A percentile compares a stretch with the other conserved stretches of the same genome.
Conservation (phyloP, 1,284 basidiomycete genomes). For the Phlebopus sp. region DNA sequence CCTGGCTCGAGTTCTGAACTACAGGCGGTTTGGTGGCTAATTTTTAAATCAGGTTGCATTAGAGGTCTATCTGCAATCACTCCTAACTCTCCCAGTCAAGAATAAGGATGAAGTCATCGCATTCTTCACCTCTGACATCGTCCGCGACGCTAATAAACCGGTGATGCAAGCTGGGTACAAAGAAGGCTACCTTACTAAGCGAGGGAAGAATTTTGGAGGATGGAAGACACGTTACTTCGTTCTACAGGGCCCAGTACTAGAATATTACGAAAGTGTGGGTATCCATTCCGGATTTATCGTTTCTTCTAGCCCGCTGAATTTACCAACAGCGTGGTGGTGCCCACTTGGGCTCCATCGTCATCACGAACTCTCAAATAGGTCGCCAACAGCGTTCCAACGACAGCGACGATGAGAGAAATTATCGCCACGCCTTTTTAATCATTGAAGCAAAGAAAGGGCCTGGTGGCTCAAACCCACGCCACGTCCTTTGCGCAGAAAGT, state of each 20-base stretch:
- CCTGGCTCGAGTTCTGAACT: background rate
- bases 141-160: constrained; percentile 69
- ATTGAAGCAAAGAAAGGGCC: constrained; percentile 80
- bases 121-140: constrained; percentile 89
- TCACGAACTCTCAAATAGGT: constrained; percentile 84
- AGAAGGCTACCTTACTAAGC: constrained; percentile 95
- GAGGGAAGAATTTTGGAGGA: constrained; percentile 94
- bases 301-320: constrained; percentile 13
- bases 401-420: constrained; percentile 85
- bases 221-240: constrained; percentile 97
- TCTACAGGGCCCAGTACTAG: constrained; percentile 80
- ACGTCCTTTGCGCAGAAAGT: constrained; percentile 95
- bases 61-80: constrained; percentile 85
- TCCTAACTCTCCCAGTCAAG: constrained; percentile 81
- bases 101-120: constrained; percentile 89
- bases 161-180: constrained; percentile 83
- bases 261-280: constrained; percentile 93
- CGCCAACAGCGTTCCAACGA: constrained; percentile 44
- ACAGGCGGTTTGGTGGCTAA: constrained; percentile 7
- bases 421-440: constrained; percentile 95
- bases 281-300: constrained; percentile 4
- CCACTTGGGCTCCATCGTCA: constrained; percentile 84
- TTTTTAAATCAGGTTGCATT: constrained; percentile 59
- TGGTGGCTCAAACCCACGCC: constrained; percentile 70
- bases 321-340: constrained; percentile 75